These are phyloP conservation scores for Cochliopodium minus DNA, from an alignment of 208 protist genomes.

Conservation along the genomic window DNA sequence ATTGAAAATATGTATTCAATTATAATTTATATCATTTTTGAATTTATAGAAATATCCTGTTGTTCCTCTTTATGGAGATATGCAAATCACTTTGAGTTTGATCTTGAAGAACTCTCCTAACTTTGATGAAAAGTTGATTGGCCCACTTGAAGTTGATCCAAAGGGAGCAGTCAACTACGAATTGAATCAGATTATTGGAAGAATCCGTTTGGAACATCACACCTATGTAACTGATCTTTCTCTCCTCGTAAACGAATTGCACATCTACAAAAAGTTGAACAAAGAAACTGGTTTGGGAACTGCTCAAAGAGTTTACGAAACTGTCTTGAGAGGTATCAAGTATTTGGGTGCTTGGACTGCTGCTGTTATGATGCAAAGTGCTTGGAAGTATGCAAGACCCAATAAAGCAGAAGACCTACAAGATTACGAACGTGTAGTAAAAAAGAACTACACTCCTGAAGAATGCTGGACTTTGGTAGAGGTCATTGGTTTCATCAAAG, in stretches of 20 bases:
- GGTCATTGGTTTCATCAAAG: conserved; percentile 40
- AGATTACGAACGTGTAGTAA: conserved; percentile 33
- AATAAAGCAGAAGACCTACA: background rate
- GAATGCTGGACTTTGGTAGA: conserved; percentile 35
- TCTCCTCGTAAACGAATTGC: background rate
- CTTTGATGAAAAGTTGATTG: conserved; percentile 13
- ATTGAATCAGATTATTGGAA: background rate
- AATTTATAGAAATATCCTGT: conserved; percentile 25
- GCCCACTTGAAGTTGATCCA: background rate
- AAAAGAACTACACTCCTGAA: conserved; percentile 38
- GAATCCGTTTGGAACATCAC: background rate
- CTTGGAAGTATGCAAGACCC: conserved; percentile 43
- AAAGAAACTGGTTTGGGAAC: conserved; percentile 2
- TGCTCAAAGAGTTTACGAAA: too few relatives aligned
- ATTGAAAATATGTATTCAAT: background rate
- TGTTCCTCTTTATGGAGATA: conserved; percentile 46
- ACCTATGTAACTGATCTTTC: background rate
- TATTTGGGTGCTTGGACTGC: conserved; percentile 31
- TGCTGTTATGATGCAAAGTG: conserved; percentile 29
- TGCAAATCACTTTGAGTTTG: conserved; percentile 32
- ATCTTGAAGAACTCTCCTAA: conserved; percentile 29
- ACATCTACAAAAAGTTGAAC: too few relatives aligned
- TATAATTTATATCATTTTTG: background rate
- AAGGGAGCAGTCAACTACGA: background rate
- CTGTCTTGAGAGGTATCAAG: conserved; percentile 21